Conservation (phyloP, 2,329 filamentous ascomycete genomes). For the Acephala macrosclerotiorum region DNA sequence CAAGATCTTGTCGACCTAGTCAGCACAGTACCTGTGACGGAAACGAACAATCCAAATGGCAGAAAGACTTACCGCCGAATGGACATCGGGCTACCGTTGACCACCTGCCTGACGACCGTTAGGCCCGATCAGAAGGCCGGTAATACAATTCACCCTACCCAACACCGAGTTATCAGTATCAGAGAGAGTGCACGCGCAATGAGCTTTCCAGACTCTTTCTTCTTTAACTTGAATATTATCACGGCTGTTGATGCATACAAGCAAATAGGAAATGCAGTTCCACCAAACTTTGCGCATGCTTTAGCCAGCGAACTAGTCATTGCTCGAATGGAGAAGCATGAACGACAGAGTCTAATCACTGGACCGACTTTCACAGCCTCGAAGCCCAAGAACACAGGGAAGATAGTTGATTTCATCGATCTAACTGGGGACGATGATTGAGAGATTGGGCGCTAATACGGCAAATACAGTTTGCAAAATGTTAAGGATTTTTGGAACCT, state of each 20-base stretch:
- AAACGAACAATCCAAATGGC: neutral
- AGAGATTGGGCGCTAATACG: too few relatives aligned
- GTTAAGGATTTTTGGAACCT: too few relatives aligned
- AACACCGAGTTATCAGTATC: constrained; percentile 21
- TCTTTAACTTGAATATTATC: constrained; percentile 21
- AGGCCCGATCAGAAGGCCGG: constrained; percentile 5
- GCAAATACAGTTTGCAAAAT: too few relatives aligned
- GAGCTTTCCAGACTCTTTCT: constrained; percentile 30
- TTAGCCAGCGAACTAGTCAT: constrained; percentile 18
- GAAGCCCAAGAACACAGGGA: too few relatives aligned
- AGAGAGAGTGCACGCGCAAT: constrained; percentile 30
- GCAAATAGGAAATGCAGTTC: constrained; percentile 33
- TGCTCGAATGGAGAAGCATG: constrained; percentile 1
- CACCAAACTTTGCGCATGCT: constrained; percentile 17
- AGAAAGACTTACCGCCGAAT: constrained; percentile 12
- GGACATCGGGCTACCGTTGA: neutral
- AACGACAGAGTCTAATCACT: neutral
- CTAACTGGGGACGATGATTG: too few relatives aligned
- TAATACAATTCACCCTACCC: constrained; percentile 27
- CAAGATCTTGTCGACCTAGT: constrained; percentile 6
- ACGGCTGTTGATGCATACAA: constrained; percentile 14
- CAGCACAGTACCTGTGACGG: constrained; percentile 1
- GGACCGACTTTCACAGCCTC: too few relatives aligned
- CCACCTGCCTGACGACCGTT: constrained; percentile 8
- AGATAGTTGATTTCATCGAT: too few relatives aligned